phyloP scores from a whole-genome alignment of 2,329 filamentous ascomycete genomes.

The Mariannaea elegans region DNA sequence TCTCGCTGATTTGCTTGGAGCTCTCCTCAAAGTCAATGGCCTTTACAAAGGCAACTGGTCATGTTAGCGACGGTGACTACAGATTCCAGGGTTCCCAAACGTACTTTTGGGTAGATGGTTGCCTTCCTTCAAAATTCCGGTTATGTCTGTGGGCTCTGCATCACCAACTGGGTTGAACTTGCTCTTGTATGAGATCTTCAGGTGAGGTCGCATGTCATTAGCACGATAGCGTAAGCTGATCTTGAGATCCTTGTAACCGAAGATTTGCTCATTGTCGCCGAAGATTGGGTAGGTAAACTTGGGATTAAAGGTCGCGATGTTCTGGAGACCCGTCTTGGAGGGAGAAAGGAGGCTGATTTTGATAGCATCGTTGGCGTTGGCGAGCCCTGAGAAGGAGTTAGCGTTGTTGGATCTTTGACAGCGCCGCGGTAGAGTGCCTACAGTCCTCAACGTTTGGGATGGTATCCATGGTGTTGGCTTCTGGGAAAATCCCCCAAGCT shows the following conservation, averaged over 20 bases:
- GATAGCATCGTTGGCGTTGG: slow-evolving; percentile 69
- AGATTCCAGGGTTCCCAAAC: slow-evolving; percentile 38
- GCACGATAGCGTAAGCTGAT: slow-evolving; percentile 76
- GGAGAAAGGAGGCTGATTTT: slow-evolving; percentile 67
- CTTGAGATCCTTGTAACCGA: slow-evolving; percentile 85
- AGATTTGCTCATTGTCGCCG: slow-evolving; percentile 89
- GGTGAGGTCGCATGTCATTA: slow-evolving; percentile 79
- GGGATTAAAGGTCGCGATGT: slow-evolving; percentile 78
- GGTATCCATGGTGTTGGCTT: slow-evolving; percentile 39
- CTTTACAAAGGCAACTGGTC: slow-evolving; percentile 72
- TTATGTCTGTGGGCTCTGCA: slow-evolving; percentile 74
- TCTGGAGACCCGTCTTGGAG: slow-evolving; percentile 59
- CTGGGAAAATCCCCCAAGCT: neutral
- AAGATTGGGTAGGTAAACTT: slow-evolving; percentile 93
- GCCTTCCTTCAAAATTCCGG: slow-evolving; percentile 68
- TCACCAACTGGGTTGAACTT: slow-evolving; percentile 76
- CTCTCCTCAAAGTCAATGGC: slow-evolving; percentile 68
- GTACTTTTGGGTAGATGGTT: slow-evolving; percentile 73
- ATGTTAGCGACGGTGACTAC: slow-evolving; percentile 18
- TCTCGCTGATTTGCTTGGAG: slow-evolving; percentile 54
- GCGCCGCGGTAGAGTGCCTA: slow-evolving; percentile 31
- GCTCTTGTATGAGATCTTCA: slow-evolving; percentile 75
- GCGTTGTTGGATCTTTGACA: slow-evolving; percentile 11
- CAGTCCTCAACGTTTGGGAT: slow-evolving; percentile 46
- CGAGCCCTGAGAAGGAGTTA: slow-evolving; percentile 59